phyloP scores from a whole-genome alignment of 2,329 filamentous ascomycete species.

The Sordariomycetes sp. region DNA sequence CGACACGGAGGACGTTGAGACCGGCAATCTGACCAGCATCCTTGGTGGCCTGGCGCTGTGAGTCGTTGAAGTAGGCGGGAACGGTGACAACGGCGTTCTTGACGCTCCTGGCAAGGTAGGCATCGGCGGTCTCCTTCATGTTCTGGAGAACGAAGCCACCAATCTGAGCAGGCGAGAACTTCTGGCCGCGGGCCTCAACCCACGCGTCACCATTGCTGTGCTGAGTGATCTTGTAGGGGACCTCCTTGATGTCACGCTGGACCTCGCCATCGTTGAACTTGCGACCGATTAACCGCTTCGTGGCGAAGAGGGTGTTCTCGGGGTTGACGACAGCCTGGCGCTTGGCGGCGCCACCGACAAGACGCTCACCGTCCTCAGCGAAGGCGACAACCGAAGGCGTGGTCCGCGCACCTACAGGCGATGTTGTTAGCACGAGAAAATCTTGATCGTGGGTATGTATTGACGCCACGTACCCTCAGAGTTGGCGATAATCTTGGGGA shows the following conservation, averaged over 20 bases:
- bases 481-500: conserved; percentile 94
- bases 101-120: conserved; percentile 77
- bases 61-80: conserved; percentile 97
- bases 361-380: conserved; percentile 85
- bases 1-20: conserved; percentile 91
- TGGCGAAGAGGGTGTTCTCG: conserved; percentile 96
- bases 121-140: conserved; percentile 98
- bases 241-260: conserved; percentile 93
- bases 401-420: conserved; percentile 59
- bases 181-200: conserved; percentile 85
- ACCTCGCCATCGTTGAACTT: conserved; percentile 92
- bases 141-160: conserved; percentile 94
- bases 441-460: background rate
- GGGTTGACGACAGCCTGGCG: conserved; percentile 97
- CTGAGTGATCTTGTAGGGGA: conserved; percentile 97
- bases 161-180: conserved; percentile 96
- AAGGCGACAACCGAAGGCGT: conserved; percentile 94
- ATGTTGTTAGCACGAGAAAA: background rate
- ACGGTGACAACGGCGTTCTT: conserved; percentile 97
- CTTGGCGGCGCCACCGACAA: conserved; percentile 96
- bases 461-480: conserved; percentile 52
- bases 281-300: conserved; percentile 95
- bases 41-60: conserved; percentile 95
- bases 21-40: conserved; percentile 94
- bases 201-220: conserved; percentile 94